These are phyloP conservation scores for Breviolum minutum DNA, from an alignment of 73 alveolate species.

Conservation along the genomic window DNA sequence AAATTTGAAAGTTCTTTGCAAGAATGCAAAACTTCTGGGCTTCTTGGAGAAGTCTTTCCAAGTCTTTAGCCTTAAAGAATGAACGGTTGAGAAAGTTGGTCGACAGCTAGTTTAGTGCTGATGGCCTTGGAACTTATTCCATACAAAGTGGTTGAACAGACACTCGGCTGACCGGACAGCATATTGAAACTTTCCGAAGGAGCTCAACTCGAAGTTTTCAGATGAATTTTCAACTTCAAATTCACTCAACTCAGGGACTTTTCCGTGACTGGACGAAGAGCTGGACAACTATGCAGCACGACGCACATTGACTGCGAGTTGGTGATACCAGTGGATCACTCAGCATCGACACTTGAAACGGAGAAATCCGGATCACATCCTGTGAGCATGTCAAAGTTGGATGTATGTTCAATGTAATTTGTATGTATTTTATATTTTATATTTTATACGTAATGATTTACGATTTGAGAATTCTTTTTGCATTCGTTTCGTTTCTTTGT, in stretches of 20 bases:
- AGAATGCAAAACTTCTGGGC: not conserved
- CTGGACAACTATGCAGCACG: slow-evolving; percentile 61
- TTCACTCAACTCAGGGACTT: slow-evolving; percentile 4
- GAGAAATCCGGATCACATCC: too few relatives aligned
- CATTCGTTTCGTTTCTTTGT: not conserved
- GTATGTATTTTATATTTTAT: too few relatives aligned
- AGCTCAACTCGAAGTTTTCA: too few relatives aligned
- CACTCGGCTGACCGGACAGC: not conserved
- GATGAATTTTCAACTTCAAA: too few relatives aligned
- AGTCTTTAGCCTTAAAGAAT: too few relatives aligned
- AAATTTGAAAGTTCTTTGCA: not conserved
- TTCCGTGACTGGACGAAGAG: slow-evolving; percentile 36
- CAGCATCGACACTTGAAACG: not conserved
- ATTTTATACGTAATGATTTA: not conserved
- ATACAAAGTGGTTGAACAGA: not conserved
- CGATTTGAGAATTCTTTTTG: not conserved
- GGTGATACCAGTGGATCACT: slow-evolving; percentile 32
- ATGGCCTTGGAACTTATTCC: slow-evolving; percentile 64
- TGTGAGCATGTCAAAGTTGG: not conserved
- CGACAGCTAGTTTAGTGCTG: not conserved
- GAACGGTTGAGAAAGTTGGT: not conserved
- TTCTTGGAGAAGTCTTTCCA: too few relatives aligned
- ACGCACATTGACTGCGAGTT: slow-evolving; percentile 20
- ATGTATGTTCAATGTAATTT: too few relatives aligned
- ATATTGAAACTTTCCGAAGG: too few relatives aligned